Percentiles rank a stretch among this genome's conserved stretches.
phyloP scores from a whole-genome alignment of 345 rosid species.

The Eucalyptus pauciflora region DNA sequence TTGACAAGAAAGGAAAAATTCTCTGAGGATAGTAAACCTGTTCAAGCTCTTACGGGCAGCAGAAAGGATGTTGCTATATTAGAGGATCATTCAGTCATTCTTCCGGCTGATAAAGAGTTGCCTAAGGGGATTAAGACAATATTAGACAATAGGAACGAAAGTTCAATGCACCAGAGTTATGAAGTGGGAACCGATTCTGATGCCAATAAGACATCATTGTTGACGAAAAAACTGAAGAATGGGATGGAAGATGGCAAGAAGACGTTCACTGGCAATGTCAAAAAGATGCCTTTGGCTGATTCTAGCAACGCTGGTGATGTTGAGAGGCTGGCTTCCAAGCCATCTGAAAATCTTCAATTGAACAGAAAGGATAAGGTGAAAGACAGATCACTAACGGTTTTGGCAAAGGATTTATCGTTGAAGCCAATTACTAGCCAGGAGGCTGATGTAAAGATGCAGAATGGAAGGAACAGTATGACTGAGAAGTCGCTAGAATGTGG shows the following conservation, averaged over 20 bases:
- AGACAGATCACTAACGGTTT: not conserved
- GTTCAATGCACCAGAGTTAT: not conserved
- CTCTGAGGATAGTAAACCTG: conserved; percentile 6
- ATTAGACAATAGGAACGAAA: conserved; percentile 11
- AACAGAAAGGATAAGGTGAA: conserved; percentile 2
- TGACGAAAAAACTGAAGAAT: conserved; percentile 3
- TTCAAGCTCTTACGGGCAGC: not conserved
- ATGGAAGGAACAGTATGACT: not conserved
- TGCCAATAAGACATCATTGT: not conserved
- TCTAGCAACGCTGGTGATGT: not conserved
- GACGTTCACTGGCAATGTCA: not conserved
- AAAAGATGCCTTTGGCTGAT: not conserved
- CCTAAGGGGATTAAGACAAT: conserved; percentile 18
- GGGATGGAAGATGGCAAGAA: conserved; percentile 4
- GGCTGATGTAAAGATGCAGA: conserved; percentile 11
- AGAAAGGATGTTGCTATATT: conserved; percentile 9
- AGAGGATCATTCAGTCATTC: conserved; percentile 12
- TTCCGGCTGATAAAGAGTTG: conserved; percentile 7
- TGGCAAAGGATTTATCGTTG: conserved; percentile 5
- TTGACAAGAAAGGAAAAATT: conserved; percentile 15
- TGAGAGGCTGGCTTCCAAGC: not conserved
- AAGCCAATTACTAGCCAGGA: conserved; percentile 11
- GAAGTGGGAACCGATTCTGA: not conserved
- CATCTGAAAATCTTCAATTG: conserved; percentile 6
- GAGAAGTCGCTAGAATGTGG: conserved; percentile 4